Evolutionary conservation across 345 rosid species (phyloP).

Genomic region (Acer campestre): DNA sequence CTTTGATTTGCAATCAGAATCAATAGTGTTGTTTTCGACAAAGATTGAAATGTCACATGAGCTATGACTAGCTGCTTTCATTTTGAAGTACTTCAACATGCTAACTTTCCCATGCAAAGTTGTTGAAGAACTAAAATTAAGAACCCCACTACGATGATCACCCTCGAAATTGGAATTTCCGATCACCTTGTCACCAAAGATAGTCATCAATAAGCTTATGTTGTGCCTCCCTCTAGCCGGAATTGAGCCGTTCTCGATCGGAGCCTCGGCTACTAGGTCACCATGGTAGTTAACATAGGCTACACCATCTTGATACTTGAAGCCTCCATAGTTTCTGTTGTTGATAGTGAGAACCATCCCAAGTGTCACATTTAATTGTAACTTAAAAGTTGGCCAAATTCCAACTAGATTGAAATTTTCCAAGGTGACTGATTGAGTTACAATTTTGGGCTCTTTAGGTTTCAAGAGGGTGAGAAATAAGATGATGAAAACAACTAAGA

Average conservation of each 20-base stretch:
- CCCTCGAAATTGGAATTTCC: not conserved
- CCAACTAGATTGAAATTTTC: not conserved
- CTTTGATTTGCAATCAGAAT: constrained; percentile 25
- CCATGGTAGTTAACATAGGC: constrained; percentile 31
- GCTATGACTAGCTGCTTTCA: constrained; percentile 33
- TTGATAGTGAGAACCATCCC: constrained; percentile 30
- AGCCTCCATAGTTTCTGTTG: constrained; percentile 45
- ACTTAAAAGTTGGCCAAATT: not conserved
- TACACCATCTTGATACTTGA: constrained; percentile 26
- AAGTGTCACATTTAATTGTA: constrained; percentile 28
- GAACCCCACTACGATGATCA: constrained; percentile 19
- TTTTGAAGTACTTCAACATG: constrained; percentile 30
- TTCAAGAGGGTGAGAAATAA: constrained; percentile 40
- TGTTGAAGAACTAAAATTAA: constrained; percentile 36
- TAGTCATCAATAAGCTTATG: constrained; percentile 16
- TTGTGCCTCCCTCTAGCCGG: constrained; percentile 35
- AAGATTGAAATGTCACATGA: constrained; percentile 22
- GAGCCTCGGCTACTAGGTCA: constrained; percentile 26
- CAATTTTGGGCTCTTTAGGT: constrained; percentile 38
- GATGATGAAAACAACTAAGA: not conserved
- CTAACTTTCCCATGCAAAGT: constrained; percentile 35
- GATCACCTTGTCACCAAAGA: constrained; percentile 30
- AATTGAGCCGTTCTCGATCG: constrained; percentile 26
- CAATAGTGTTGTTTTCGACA: not conserved
- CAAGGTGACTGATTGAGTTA: constrained; percentile 25